Evolutionary conservation across 805 yeast species (phyloP), one percentile per base, ranked within the genome.

Genomic region (Metschnikowia drakensbergensis): DNA sequence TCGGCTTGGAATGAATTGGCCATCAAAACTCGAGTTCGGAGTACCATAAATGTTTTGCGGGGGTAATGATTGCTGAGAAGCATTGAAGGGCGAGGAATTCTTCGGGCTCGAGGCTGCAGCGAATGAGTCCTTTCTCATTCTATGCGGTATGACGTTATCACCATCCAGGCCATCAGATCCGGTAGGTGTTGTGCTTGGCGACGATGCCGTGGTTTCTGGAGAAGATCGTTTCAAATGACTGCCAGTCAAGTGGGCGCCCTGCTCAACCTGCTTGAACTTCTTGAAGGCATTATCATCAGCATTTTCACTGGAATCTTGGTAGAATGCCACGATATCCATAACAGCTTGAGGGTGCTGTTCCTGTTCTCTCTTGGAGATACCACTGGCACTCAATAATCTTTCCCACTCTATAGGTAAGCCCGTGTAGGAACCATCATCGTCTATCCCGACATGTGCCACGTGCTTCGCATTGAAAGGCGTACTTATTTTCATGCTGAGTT

Each of bases 401-500:
- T 89, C 89, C 99, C 99, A 94, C 60, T 89, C 96, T 28, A 81
- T 84, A 0, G 99, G 99, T 37, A 94, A 72, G 2, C 97, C 98
- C 0, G 94, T 88, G 64, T 86, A 92, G 38, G 87, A 86, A 9
- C 97, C 97, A 22, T 89, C 80, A 53, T 79, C 80, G 65, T 92
- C 97, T 43, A 88, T 84, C 25, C 96, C 97, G 7, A 94, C 98
- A 61, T 94, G 98, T 13, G 94, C 89, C 32, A 89, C 85, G 61
- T 91, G 96, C 61, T 88, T 84, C 13, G 94, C 86, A 60, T 88
- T 89, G 65, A 85, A 89, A 0, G 99, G 99, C 0, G 89, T 84
- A n/a, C 96, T 87, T 44, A 92, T 94, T 55, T 82, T 82, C 71
- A 71, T 70, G 58, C 67, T 70, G 26, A 54, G 47, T 30, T 58